A percentile compares a stretch with the other conserved stretches of the same genome.
Evolutionary conservation across 176 grass and related monocot species (phyloP).

Genomic region (Oryza nivara): DNA sequence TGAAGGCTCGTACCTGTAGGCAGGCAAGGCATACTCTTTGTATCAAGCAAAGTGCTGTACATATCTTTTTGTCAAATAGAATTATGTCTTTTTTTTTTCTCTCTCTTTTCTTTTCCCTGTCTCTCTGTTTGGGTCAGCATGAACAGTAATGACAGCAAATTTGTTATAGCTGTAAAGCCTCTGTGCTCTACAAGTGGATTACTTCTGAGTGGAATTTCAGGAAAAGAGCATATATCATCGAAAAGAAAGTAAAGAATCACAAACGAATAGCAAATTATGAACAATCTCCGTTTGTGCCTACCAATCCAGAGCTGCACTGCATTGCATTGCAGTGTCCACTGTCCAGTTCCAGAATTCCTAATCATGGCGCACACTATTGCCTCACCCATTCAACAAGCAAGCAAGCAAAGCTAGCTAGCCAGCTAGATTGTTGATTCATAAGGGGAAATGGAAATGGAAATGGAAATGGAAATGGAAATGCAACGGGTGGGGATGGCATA

Average conservation of each 20-base stretch:
- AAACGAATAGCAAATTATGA: not conserved
- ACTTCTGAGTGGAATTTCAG: conserved; percentile 23
- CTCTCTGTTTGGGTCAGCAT: conserved; percentile 8
- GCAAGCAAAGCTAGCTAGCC: too few species aligned
- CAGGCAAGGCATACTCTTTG: not conserved
- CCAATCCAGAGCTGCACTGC: not conserved
- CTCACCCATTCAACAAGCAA: conserved; percentile 7
- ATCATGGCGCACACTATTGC: not conserved
- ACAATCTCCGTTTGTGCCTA: not conserved
- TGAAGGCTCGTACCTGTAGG: conserved; percentile 69
- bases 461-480: not conserved
- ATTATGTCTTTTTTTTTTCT: not conserved
- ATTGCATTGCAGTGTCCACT: not conserved
- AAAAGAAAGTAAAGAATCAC: conserved; percentile 7
- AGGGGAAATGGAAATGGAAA: not conserved
- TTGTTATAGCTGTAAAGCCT: not conserved
- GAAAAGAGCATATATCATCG: not conserved
- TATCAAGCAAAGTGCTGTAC: conserved; percentile 5
- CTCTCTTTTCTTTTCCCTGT: not conserved
- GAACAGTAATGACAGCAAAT: not conserved
- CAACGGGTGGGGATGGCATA: conserved; percentile 24
- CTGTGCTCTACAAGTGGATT: not conserved
- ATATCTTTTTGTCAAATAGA: not conserved
- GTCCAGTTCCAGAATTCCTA: not conserved
- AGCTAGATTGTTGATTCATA: not conserved